Conservation (phyloP, 306 rosid species). For the Cucumis hystrix region DNA sequence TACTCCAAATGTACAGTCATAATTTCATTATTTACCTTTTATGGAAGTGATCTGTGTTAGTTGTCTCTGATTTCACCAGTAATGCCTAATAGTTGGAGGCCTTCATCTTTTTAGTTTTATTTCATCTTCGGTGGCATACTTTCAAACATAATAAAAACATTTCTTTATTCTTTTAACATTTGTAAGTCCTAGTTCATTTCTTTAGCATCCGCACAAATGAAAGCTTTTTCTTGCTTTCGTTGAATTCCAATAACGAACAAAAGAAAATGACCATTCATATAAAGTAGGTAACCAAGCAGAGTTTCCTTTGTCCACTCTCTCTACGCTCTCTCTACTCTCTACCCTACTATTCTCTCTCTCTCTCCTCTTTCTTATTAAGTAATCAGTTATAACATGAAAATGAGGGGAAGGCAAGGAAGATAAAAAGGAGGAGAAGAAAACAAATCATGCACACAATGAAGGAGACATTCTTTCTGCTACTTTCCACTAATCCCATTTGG, state of each 20-base stretch:
- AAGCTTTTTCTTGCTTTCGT: neutral
- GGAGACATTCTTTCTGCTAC: neutral
- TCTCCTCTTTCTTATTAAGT: neutral
- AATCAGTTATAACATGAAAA: neutral
- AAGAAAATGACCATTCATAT: neutral
- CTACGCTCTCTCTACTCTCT: neutral
- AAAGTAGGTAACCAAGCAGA: neutral
- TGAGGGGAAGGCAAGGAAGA: neutral
- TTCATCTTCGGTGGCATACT: neutral
- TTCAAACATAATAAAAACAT: neutral
- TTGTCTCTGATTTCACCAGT: neutral
- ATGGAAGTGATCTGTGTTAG: neutral
- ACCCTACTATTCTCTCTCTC: neutral
- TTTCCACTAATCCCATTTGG: neutral
- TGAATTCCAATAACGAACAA: neutral
- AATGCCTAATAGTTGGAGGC: neutral
- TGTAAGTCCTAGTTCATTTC: neutral
- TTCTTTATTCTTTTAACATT: neutral
- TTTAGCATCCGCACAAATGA: neutral
- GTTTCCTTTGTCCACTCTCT: neutral
- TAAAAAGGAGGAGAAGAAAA: neutral
- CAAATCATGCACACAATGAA: neutral
- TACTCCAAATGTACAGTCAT: neutral
- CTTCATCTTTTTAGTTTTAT: too few species aligned
- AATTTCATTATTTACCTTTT: neutral